Base-by-base conservation (phyloP, 768 basidiomycete genomes). In the Termitomyces sp. region DNA sequence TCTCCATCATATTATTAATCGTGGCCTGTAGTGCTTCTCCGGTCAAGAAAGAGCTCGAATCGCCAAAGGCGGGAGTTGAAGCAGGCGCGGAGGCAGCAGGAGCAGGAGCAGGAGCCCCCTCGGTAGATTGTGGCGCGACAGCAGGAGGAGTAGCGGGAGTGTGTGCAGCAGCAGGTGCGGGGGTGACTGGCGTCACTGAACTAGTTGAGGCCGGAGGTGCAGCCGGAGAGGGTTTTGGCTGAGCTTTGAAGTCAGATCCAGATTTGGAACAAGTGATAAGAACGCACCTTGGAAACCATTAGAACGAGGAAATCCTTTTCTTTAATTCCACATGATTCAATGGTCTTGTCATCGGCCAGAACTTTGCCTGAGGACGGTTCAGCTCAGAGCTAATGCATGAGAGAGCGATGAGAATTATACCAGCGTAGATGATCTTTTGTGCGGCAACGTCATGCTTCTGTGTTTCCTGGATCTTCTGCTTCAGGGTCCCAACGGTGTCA, bases 291-390 rank as follows among this genome's bases (percentile, higher is more conserved):
- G 50, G 94, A 84, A 34, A 98, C 92, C 96, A 98, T 99, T 42
- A 99, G 84, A n/a, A 99, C 97, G 59, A 98, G 76, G 76, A 99
- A 99, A 71, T 97, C 96, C 77, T 97, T 98, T 74, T 98, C 96
- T 76, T 97, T 95, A 79, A 98, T 91, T 53, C 89, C 85, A 66
- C 89, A 90, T 45, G 90, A 88, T 64, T 82, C 90, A 35, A 99
- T 82, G 2, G 89, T 89, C 77, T 95, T 95, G 57, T 85, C 83
- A 70, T 99, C 95, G 10, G 83, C 69, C 21, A 98, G 81, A 46
- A 99, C 89, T 79, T 96, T 95, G 54, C 97, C 96, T 97, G 32
- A 52, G 49, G 9, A 58, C 40, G 17, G 41, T 40, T 49, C 10
- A 50, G 50, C 14, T 44, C 42, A n/a, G 21, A 37, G 25, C 51